Evolutionary conservation across 176 grass and related monocot species (phyloP).

Genomic region (Rhynchospora pubera): DNA sequence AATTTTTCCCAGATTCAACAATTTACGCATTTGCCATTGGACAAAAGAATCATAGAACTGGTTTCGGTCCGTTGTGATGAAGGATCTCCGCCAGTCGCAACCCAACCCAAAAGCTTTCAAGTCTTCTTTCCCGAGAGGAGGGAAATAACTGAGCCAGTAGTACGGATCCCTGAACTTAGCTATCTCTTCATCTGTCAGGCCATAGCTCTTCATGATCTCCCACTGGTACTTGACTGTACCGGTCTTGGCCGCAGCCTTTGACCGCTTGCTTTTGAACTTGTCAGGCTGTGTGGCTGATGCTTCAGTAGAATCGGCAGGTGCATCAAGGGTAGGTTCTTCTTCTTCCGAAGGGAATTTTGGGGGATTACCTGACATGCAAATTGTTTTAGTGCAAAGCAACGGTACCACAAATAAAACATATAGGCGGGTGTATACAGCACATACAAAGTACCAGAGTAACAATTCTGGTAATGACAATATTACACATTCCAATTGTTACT

Average conservation of each 20-base stretch:
- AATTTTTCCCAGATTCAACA: constrained; percentile 51
- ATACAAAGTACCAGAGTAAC: too few relatives aligned
- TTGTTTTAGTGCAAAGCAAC: background rate
- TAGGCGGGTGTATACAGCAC: background rate
- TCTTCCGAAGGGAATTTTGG: constrained; percentile 40
- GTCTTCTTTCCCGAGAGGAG: constrained; percentile 44
- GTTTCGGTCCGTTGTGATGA: constrained; percentile 69
- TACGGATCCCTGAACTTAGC: constrained; percentile 60
- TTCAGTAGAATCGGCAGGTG: constrained; percentile 25
- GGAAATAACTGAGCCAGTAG: constrained; percentile 59
- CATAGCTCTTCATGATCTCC: constrained; percentile 71
- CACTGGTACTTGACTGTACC: constrained; percentile 52
- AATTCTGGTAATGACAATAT: background rate
- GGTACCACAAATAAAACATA: background rate
- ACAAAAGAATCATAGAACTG: constrained; percentile 75
- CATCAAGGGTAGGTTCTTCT: constrained; percentile 30
- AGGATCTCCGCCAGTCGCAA: constrained; percentile 63
- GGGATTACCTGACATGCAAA: constrained; percentile 25
- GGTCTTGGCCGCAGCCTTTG: constrained; percentile 55
- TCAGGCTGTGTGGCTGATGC: constrained; percentile 33
- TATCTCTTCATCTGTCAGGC: constrained; percentile 44
- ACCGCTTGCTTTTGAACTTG: constrained; percentile 67
- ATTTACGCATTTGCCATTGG: constrained; percentile 65
- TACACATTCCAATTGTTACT: background rate
- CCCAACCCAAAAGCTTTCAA: constrained; percentile 58